Evolutionary conservation across 2,329 filamentous ascomycete species (phyloP).

Genomic region (Penicillium sumatraense): DNA sequence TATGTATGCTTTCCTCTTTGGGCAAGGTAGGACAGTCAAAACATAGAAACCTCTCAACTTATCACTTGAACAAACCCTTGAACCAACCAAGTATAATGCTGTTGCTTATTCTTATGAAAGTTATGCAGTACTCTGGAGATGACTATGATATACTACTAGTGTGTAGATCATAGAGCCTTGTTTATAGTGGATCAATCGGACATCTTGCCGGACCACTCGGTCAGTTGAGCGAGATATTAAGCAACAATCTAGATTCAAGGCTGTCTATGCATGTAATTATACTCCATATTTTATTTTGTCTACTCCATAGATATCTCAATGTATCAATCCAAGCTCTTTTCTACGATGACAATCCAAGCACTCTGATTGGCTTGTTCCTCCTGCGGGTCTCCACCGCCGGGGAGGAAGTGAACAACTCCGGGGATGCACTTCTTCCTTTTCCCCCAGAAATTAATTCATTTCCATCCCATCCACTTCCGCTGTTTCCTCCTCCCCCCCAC

Average conservation of each 20-base stretch:
- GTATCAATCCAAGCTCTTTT: not conserved
- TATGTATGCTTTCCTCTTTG: too few relatives aligned
- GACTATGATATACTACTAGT: too few relatives aligned
- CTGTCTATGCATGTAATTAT: too few relatives aligned
- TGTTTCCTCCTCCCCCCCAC: slow-evolving; percentile 13
- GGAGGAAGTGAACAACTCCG: slow-evolving; percentile 23
- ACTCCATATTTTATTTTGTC: too few relatives aligned
- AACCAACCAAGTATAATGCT: too few relatives aligned
- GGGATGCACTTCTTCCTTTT: slow-evolving; percentile 14
- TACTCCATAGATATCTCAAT: not conserved
- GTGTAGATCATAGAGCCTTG: too few relatives aligned
- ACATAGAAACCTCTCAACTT: too few relatives aligned
- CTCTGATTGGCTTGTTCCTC: slow-evolving; percentile 10
- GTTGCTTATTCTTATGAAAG: too few relatives aligned
- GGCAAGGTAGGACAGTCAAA: too few relatives aligned
- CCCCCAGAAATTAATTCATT: slow-evolving; percentile 9
- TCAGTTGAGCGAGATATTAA: not conserved
- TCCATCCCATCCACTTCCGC: not conserved
- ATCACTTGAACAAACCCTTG: too few relatives aligned
- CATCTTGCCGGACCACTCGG: not conserved
- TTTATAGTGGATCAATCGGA: not conserved
- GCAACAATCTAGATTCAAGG: not conserved
- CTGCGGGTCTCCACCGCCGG: slow-evolving; percentile 17
- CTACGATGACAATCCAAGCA: slow-evolving; percentile 20
- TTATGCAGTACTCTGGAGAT: too few relatives aligned